A percentile compares a stretch with the other conserved stretches of the same genome.
These are phyloP conservation scores for Glycine soja DNA, from an alignment of 306 rosid species.

Conservation along the genomic window DNA sequence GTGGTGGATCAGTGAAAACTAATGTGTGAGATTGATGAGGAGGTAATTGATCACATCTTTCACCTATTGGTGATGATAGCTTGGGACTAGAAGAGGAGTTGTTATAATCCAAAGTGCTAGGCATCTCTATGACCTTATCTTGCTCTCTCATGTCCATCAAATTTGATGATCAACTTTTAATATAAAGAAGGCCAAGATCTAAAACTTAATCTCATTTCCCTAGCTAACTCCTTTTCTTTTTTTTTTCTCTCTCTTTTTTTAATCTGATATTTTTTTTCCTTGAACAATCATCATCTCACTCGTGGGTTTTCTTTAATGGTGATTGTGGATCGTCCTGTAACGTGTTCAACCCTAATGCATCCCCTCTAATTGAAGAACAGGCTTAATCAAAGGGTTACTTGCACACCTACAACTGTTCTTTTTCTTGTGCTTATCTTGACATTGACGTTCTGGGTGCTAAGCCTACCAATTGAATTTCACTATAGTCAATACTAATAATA, in stretches of 20 bases:
- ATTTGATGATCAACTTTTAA: slow-evolving; percentile 35
- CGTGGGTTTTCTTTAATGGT: slow-evolving; percentile 32
- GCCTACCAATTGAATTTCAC: slow-evolving; percentile 60
- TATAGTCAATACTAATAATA: slow-evolving; percentile 31
- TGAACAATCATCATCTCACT: no score
- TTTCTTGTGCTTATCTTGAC: slow-evolving; percentile 50
- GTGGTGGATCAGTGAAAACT: slow-evolving; percentile 44
- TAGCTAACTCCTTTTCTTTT: no score
- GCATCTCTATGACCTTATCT: slow-evolving; percentile 61
- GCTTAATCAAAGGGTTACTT: slow-evolving; percentile 49
- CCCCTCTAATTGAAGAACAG: slow-evolving; percentile 43
- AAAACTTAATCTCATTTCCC: slow-evolving; percentile 39
- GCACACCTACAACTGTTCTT: slow-evolving; percentile 50
- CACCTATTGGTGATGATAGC: slow-evolving; percentile 56
- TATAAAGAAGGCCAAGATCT: slow-evolving; percentile 45
- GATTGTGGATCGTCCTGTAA: slow-evolving; percentile 38
- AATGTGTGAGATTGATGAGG: slow-evolving; percentile 39
- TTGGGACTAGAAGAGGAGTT: slow-evolving; percentile 55
- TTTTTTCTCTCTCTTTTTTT: no score
- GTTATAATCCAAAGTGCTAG: slow-evolving; percentile 52
- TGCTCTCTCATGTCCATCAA: slow-evolving; percentile 64
- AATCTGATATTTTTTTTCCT: no score
- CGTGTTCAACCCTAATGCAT: slow-evolving; percentile 54
- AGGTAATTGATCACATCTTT: slow-evolving; percentile 38
- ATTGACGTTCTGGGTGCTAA: slow-evolving; percentile 58